phyloP scores from a whole-genome alignment of 2,329 filamentous ascomycete species.

The Aspergillus eucalypticola region DNA sequence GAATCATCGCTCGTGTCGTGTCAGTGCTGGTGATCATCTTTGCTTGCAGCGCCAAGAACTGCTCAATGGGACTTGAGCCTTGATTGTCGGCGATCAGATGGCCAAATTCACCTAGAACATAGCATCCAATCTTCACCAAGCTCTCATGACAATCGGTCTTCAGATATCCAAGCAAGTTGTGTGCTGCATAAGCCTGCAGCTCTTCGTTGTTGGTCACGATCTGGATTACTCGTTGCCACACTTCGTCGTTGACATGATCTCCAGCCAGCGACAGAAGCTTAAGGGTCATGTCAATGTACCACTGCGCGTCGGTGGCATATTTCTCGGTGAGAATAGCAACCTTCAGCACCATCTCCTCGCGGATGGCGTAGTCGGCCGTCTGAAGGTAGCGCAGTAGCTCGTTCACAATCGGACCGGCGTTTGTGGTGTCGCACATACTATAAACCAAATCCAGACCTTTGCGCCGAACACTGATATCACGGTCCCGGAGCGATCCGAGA shows the following conservation, averaged over 20 bases:
- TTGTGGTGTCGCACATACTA: constrained; percentile 98
- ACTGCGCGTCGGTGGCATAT: constrained; percentile 96
- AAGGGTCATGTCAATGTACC: constrained; percentile 98
- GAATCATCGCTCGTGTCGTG: constrained; percentile 85
- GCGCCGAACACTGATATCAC: constrained; percentile 93
- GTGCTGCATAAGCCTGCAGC: constrained; percentile 91
- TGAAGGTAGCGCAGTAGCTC: constrained; percentile 94
- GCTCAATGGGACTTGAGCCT: constrained; percentile 93
- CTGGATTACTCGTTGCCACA: constrained; percentile 98
- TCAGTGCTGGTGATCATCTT: constrained; percentile 90
- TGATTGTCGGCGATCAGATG: constrained; percentile 91
- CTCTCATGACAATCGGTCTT: constrained; percentile 96
- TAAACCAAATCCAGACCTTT: constrained; percentile 96
- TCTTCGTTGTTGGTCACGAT: constrained; percentile 99
- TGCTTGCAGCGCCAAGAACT: constrained; percentile 86
- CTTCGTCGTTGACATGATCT: constrained; percentile 97
- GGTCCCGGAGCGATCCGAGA: constrained; percentile 86
- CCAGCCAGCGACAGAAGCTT: constrained; percentile 94
- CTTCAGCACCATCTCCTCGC: constrained; percentile 99
- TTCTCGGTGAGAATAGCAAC: constrained; percentile 98
- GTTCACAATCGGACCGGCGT: constrained; percentile 87
- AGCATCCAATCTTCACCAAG: constrained; percentile 94
- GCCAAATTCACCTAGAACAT: constrained; percentile 94
- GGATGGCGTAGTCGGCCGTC: constrained; percentile 94
- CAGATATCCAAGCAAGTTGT: constrained; percentile 88